Evolutionary conservation across 192 early-diverging fungal genomes (phyloP).

Genomic region (Funneliformis geosporum): DNA sequence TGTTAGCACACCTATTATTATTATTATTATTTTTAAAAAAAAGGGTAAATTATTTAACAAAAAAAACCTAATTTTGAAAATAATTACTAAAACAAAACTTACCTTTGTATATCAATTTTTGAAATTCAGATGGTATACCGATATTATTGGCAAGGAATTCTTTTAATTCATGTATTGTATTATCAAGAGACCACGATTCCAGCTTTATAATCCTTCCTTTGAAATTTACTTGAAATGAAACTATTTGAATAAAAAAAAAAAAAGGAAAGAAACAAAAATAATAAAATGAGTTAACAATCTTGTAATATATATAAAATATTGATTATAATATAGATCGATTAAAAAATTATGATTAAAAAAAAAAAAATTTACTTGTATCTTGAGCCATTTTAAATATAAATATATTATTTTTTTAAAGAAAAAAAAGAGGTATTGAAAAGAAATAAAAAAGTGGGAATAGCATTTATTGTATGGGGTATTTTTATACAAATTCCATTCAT

Average conservation of each 20-base stretch:
- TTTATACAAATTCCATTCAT: too few relatives aligned
- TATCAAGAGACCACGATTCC: conserved; percentile 20
- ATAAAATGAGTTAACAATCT: not conserved
- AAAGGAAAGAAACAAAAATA: not conserved
- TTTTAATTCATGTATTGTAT: conserved; percentile 49
- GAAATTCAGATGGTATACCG: conserved; percentile 38
- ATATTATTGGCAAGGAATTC: conserved; percentile 39
- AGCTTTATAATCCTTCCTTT: conserved; percentile 41
- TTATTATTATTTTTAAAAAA: not conserved
- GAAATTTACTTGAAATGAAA: conserved; percentile 40
- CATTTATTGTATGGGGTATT: too few relatives aligned
- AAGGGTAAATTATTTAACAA: not conserved
- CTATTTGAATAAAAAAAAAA: not conserved
- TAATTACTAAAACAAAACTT: not conserved
- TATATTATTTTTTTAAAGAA: too few relatives aligned
- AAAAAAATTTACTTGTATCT: not conserved
- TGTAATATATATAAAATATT: not conserved
- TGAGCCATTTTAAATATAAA: not conserved
- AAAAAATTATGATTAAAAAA: not conserved
- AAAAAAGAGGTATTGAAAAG: too few relatives aligned
- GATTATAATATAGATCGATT: not conserved
- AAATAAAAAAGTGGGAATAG: too few relatives aligned
- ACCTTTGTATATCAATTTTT: conserved; percentile 62
- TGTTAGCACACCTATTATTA: not conserved
- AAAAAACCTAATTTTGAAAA: not conserved